These are phyloP conservation scores for Cytospora piceicola DNA, from an alignment of 2,329 filamentous ascomycete species.

Conservation along the genomic window DNA sequence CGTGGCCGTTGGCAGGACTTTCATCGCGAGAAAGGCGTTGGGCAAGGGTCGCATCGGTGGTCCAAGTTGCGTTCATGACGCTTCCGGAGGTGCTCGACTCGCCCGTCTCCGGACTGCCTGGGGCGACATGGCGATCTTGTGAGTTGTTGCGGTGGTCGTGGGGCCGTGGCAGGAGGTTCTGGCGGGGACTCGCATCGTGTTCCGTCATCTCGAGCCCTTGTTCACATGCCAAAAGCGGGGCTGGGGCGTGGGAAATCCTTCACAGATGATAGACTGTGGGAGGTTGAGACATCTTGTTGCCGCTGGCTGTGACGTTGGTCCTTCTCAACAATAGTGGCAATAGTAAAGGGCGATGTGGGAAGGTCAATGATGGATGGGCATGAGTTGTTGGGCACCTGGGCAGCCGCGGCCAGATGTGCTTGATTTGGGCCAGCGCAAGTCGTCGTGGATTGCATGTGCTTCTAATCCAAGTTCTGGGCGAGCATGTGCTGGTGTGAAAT, in stretches of 20 bases:
- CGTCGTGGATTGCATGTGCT: conserved; percentile 20
- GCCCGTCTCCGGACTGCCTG: conserved; percentile 47
- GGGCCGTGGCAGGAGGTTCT: conserved; percentile 22
- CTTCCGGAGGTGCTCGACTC: conserved; percentile 49
- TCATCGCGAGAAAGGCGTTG: conserved; percentile 29
- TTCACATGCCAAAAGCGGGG: conserved; percentile 28
- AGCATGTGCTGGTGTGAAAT: not conserved
- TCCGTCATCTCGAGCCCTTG: conserved; percentile 31
- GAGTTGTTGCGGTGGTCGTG: conserved; percentile 12
- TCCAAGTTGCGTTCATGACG: conserved; percentile 29
- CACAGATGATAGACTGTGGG: conserved; percentile 18
- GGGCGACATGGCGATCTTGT: conserved; percentile 16
- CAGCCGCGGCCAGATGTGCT: conserved; percentile 15
- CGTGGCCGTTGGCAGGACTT: conserved; percentile 1
- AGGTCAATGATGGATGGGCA: not conserved
- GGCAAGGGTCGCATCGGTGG: conserved; percentile 30
- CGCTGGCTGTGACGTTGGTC: conserved; percentile 4
- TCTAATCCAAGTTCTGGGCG: conserved; percentile 1
- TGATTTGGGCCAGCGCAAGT: conserved; percentile 17
- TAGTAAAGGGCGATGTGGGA: not conserved
- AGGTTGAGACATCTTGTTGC: conserved; percentile 30
- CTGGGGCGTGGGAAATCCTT: conserved; percentile 15
- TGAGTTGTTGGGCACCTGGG: not conserved
- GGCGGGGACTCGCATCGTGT: conserved; percentile 27
- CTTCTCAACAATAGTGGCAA: not conserved